A percentile compares a stretch with the other conserved stretches of the same genome.
These are phyloP conservation scores for Extremus antarcticus DNA, from an alignment of 495 filamentous ascomycete species.

Conservation along the genomic window DNA sequence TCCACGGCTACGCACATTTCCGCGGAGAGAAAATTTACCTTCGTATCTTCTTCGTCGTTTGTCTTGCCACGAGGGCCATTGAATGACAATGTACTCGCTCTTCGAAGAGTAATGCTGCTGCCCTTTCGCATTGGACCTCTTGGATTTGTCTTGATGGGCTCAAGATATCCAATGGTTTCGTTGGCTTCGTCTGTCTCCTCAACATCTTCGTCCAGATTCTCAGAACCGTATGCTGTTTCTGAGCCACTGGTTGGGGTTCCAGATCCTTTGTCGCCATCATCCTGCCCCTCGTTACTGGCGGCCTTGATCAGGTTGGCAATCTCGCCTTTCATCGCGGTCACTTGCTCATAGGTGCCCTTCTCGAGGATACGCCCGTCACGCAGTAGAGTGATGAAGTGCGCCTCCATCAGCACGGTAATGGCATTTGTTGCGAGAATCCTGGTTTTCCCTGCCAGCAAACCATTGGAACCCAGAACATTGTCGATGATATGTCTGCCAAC, in stretches of 20 bases:
- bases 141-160: constrained; percentile 50
- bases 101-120: constrained; percentile 68
- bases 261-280: constrained; percentile 35
- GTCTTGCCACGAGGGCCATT: constrained; percentile 71
- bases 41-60: constrained; percentile 58
- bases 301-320: constrained; percentile 78
- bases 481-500: constrained; percentile 92
- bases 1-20: background rate
- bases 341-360: constrained; percentile 75
- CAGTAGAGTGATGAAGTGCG: constrained; percentile 73
- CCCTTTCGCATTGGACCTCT: constrained; percentile 38
- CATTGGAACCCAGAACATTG: constrained; percentile 75
- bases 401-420: constrained; percentile 79
- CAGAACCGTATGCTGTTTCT: constrained; percentile 38
- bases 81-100: constrained; percentile 87
- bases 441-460: constrained; percentile 76
- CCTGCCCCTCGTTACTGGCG: constrained; percentile 48
- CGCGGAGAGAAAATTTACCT: constrained; percentile 4
- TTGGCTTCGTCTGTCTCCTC: constrained; percentile 54
- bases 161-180: constrained; percentile 55
- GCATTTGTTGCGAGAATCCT: constrained; percentile 93
- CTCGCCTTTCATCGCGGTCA: constrained; percentile 87
- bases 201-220: constrained; percentile 38
- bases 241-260: constrained; percentile 41
- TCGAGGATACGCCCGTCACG: constrained; percentile 77